Percentiles rank a stretch among this genome's conserved stretches.
Conservation (phyloP, 164 flowering plant species). For the Piper longum region DNA sequence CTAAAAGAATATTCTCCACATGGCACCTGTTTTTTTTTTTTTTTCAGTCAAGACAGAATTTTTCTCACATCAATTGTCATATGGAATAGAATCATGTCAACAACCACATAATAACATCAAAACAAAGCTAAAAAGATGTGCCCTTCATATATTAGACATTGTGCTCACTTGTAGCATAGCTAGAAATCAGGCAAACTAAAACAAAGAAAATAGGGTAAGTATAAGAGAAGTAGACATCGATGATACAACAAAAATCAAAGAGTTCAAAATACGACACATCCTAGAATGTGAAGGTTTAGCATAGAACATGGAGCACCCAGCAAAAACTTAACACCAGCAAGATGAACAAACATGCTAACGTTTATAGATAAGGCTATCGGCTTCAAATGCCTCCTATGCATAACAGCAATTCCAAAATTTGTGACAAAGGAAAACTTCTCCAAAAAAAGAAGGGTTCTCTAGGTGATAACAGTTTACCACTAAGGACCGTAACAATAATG, state of each 20-base stretch:
- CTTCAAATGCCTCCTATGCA: background rate
- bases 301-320: background rate
- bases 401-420: no score
- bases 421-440: no score
- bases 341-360: background rate
- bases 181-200: no score
- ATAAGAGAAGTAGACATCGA: background rate
- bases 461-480: no score
- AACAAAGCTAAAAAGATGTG: background rate
- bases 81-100: background rate
- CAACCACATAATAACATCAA: background rate
- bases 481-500: no score
- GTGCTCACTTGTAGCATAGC: no score
- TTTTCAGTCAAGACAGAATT: no score
- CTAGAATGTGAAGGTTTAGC: background rate
- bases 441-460: no score
- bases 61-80: background rate
- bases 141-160: background rate
- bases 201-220: no score
- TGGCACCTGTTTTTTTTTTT: constrained; percentile 37
- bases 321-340: background rate
- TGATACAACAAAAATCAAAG: no score
- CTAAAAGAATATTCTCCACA: constrained; percentile 60
- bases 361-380: background rate
- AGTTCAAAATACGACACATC: no score